Base-by-base conservation (phyloP, 2,329 filamentous ascomycete species). In the Talaromyces sp. region DNA sequence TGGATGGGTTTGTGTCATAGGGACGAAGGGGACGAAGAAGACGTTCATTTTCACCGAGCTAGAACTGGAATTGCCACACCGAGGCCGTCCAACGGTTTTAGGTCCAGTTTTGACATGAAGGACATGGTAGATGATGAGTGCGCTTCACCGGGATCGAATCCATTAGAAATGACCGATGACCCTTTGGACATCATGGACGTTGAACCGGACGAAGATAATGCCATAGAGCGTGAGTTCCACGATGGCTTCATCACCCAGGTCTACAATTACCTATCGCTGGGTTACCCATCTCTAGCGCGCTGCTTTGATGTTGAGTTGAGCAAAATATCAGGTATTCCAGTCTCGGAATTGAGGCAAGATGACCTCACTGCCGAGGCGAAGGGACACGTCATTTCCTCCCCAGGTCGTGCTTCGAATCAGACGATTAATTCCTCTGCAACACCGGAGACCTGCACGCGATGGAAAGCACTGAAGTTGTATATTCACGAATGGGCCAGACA, bases 201-300 rank as follows among this genome's bases (percentile, higher is more conserved):
- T 22, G 75, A 75, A 71, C 64, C 76, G 1, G 62, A 70, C 39
- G 52, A 70, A 52, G 81, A 84, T 68, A 75, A 79, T 80, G 74
- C 79, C 11, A 82, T 87, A 49, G 78, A 83, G 33, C 75, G 79
- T 37, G 93, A 97, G 76, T 96, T 95, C 72, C 84, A 89, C 67
- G 92, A 97, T 74, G 83, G 83, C 3, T 97, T 97, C 75, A 87
- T 97, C 64, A 97, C 93, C 0, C 94, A 98, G 77, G 93, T 98
- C 8, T 98, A 96, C 84, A 97, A 98, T 77, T 98, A 98, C 77
- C 84, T 98, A 17, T 96, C 92, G 0, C 85, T 98, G 5, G 94
- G 94, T 5, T 97, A 97, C 76, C 93, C 94, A 3, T 89, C 91
- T 39, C 87, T 93, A 72, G 94, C 93, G 11, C 87, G 90, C 25